Conservation (phyloP, 2,329 filamentous ascomycete species). For the Rhynchosporium graminicola region DNA sequence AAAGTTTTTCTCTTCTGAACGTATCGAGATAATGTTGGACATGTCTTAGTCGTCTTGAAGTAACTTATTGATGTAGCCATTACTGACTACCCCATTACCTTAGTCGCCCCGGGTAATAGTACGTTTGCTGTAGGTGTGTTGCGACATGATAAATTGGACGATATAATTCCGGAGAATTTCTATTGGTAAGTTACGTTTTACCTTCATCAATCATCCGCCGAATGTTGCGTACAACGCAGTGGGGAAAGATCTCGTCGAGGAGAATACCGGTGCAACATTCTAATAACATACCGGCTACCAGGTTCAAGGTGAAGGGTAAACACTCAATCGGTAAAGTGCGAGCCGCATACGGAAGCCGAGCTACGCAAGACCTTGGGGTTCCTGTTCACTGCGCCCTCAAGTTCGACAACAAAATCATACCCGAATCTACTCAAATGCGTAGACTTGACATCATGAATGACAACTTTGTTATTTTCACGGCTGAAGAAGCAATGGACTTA, state of each 20-base stretch:
- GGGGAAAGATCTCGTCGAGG: too few species aligned
- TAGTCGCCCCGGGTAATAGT: not conserved
- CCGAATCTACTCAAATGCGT: conserved; percentile 20
- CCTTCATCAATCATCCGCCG: too few species aligned
- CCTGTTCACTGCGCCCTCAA: conserved; percentile 5
- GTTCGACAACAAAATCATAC: not conserved
- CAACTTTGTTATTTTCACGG: conserved; percentile 24
- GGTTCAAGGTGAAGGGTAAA: conserved; percentile 17
- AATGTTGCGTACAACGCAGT: too few species aligned
- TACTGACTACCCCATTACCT: too few species aligned
- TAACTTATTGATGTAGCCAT: too few species aligned
- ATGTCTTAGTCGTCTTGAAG: too few species aligned
- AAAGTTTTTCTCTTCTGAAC: too few species aligned
- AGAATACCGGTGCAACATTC: too few species aligned
- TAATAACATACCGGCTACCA: not conserved
- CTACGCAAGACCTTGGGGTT: not conserved
- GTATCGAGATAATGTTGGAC: too few species aligned
- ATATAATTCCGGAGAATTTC: conserved; percentile 3
- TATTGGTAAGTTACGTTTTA: not conserved
- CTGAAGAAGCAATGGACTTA: conserved; percentile 15
- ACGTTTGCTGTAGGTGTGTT: conserved; percentile 14
- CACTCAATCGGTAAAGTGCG: conserved; percentile 8
- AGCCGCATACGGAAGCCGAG: not conserved
- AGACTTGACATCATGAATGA: conserved; percentile 20
- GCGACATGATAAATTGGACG: conserved; percentile 1